Evolutionary conservation across 495 filamentous ascomycete species (phyloP), one percentile per base, ranked within the genome.

Genomic region (Penicillium odoratum): DNA sequence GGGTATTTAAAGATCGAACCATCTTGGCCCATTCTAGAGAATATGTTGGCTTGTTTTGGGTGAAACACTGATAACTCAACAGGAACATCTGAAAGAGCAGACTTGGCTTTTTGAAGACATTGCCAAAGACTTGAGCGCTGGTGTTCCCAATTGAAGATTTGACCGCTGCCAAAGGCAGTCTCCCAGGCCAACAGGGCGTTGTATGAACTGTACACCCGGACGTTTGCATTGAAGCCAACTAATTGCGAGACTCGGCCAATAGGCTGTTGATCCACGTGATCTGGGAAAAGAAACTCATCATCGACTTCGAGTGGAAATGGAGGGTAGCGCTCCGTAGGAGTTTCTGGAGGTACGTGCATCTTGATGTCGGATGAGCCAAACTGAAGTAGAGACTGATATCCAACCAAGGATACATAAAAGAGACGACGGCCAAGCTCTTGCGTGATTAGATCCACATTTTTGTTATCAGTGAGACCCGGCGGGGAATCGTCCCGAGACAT

Each of bases 241-340:
- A 93, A 68, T 7, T 82, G 73, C 0, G 90, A 88, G 0, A 90
- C 69, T 11, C 78, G 72, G 7, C 78, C 81, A 10, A 81, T 64
- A 3, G 89, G 87, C 60, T 93, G 91, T 3, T 74, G 73, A 30
- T 84, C 74, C 47, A 88, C 77, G 55, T 88, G 82, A 3, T 80
- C 79, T 0, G 83, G 59, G 51, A 82, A 84, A 48, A 96, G 85
- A 57, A 80, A 92, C 31, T 87, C 83, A 62, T 96, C 91, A 63
- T 96, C 92, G 3, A 92, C 76, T 58, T 93, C 90, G 5, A 83
- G 64, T 0, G 92, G 92, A 2, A 91, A 72, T n/a, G 90, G 89
- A 1, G 92, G 91, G 67, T 93, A 92, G 4, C 85, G 88, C 29
- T 90, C 83, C 18, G 76, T 83, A 4, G 85, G 81, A 0, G 90